Percentiles rank a stretch among this genome's conserved stretches.
Evolutionary conservation across 1,139 yeast genomes (phyloP).

Genomic region (Scheffersomyces lignicola): DNA sequence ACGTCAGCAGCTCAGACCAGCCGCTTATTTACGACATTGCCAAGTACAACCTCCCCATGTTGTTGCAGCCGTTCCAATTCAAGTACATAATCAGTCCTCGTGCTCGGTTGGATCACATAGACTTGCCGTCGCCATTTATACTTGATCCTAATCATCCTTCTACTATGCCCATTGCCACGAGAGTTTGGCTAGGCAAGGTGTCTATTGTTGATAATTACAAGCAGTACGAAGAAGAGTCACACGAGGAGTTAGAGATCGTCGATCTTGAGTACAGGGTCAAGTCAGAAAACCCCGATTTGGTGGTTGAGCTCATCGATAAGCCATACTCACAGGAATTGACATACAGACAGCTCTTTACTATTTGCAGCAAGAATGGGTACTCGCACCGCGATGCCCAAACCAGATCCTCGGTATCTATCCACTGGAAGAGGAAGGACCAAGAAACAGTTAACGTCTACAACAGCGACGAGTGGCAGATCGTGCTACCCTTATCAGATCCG

Average conservation of each 20-base stretch:
- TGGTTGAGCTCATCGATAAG: slow-evolving; percentile 20
- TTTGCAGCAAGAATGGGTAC: slow-evolving; percentile 40
- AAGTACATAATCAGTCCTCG: slow-evolving; percentile 40
- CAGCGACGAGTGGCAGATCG: slow-evolving; percentile 46
- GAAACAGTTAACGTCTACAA: slow-evolving; percentile 23
- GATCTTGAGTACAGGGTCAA: slow-evolving; percentile 22
- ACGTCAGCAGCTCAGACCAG: slow-evolving; percentile 9
- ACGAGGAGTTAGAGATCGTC: slow-evolving; percentile 21
- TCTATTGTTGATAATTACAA: slow-evolving; percentile 15
- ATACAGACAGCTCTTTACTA: slow-evolving; percentile 29
- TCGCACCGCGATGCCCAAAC: slow-evolving; percentile 42
- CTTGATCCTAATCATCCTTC: slow-evolving; percentile 14
- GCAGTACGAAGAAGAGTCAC: slow-evolving; percentile 4
- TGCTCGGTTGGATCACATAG: slow-evolving; percentile 22
- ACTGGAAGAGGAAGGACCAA: slow-evolving; percentile 34
- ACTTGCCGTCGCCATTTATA: slow-evolving; percentile 48
- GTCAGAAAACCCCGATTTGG: slow-evolving; percentile 32
- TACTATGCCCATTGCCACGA: slow-evolving; percentile 41
- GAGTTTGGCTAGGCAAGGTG: slow-evolving; percentile 47
- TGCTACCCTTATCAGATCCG: slow-evolving; percentile 69
- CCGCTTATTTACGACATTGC: slow-evolving; percentile 31
- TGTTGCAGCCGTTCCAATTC: slow-evolving; percentile 36
- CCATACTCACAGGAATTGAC: slow-evolving; percentile 8
- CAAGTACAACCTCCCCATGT: slow-evolving; percentile 27
- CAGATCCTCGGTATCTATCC: slow-evolving; percentile 22